Conservation (phyloP, 176 grass and related monocot genomes). For the Hordeum vulgare region MorexV3_pseudomolecules_assembly NC_058524.1:5230156-5230655, state of each 20-base stretch:
- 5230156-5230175: neutral
- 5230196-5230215: neutral
- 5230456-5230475: slow-evolving; percentile 10
- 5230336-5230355: neutral
- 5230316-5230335: neutral
- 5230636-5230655: slow-evolving; percentile 67
- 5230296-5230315: neutral
- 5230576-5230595: slow-evolving; percentile 69
- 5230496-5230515: slow-evolving; percentile 74
- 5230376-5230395: neutral
- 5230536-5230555: slow-evolving; percentile 62
- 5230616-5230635: slow-evolving; percentile 56
- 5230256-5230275: neutral
- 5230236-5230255: neutral
- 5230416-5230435: slow-evolving; percentile 5
- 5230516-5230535: slow-evolving; percentile 61
- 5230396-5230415: too few species aligned
- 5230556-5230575: slow-evolving; percentile 67
- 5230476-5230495: neutral
- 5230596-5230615: slow-evolving; percentile 87
- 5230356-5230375: neutral
- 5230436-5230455: slow-evolving; percentile 17
- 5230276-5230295: neutral
- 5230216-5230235: neutral
- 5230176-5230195: neutral